Conservation (phyloP, 75 land plant genomes). For the Cunninghamia lanceolata region DNA sequence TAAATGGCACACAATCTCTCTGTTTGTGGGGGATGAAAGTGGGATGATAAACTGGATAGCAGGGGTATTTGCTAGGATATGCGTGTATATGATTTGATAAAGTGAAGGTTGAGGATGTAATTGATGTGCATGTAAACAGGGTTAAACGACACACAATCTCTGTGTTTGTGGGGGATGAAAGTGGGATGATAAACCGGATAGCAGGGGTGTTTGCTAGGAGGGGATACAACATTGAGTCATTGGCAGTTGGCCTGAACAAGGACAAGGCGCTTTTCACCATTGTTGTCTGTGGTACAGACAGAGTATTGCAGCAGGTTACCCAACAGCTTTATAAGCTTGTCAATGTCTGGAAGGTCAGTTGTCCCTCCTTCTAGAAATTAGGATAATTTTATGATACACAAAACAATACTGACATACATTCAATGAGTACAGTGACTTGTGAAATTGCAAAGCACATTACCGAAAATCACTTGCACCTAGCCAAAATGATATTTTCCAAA, state of each 20-base stretch:
- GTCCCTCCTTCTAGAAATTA: background rate
- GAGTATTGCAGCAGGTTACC: slow-evolving; percentile 75
- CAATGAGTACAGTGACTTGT: background rate
- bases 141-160: slow-evolving; percentile 79
- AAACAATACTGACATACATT: background rate
- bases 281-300: slow-evolving; percentile 88
- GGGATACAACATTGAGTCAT: slow-evolving; percentile 96
- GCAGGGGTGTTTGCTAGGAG: slow-evolving; percentile 97
- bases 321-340: slow-evolving; percentile 96
- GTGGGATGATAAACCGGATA: slow-evolving; percentile 98
- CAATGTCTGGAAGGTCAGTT: slow-evolving; percentile 73
- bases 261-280: slow-evolving; percentile 97
- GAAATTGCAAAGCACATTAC: background rate
- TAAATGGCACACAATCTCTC: slow-evolving; percentile 74
- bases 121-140: slow-evolving; percentile 31
- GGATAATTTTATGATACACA: background rate
- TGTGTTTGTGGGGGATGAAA: slow-evolving; percentile 97
- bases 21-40: slow-evolving; percentile 97
- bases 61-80: slow-evolving; percentile 81
- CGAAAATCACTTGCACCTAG: background rate
- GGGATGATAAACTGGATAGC: slow-evolving; percentile 99
- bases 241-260: slow-evolving; percentile 93
- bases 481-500: background rate
- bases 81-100: background rate
- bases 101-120: background rate